Evolutionary conservation across 2,329 filamentous ascomycete species (phyloP).

Genomic region (Fusarium sp.): DNA sequence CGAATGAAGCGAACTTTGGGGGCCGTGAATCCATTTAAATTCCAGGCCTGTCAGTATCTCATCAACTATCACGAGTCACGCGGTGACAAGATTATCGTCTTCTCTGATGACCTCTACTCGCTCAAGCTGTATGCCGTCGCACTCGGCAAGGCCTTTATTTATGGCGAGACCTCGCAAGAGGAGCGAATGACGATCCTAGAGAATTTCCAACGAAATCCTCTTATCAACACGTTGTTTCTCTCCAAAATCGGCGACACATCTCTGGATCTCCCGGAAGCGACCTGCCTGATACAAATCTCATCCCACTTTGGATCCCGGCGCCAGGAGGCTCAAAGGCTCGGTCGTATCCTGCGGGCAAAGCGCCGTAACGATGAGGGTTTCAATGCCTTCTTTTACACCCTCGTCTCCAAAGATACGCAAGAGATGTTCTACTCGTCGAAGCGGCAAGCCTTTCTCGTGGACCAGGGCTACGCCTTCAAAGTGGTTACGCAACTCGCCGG

Average conservation of each 20-base stretch:
- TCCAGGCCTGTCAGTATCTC: constrained; percentile 92
- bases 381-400: constrained; percentile 95
- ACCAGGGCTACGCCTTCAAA: constrained; percentile 96
- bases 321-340: constrained; percentile 91
- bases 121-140: constrained; percentile 83
- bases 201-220: constrained; percentile 90
- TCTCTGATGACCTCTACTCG: constrained; percentile 94
- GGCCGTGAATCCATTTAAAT: constrained; percentile 93
- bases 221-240: constrained; percentile 89
- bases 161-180: constrained; percentile 82
- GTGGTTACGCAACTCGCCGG: constrained; percentile 92
- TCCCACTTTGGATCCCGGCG: constrained; percentile 94
- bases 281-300: constrained; percentile 93
- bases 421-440: constrained; percentile 93
- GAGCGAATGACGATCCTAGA: constrained; percentile 87
- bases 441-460: constrained; percentile 90
- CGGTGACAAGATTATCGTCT: constrained; percentile 96
- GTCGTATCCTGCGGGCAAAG: constrained; percentile 90
- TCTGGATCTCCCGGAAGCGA: constrained; percentile 91
- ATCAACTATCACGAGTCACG: constrained; percentile 93
- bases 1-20: constrained; percentile 65
- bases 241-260: constrained; percentile 97
- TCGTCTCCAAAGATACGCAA: constrained; percentile 90
- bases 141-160: constrained; percentile 86
- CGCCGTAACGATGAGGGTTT: constrained; percentile 94